These are phyloP conservation scores for Thymus quinquecostatus DNA, from an alignment of 257 asterid species.

Conservation along the genomic window DNA sequence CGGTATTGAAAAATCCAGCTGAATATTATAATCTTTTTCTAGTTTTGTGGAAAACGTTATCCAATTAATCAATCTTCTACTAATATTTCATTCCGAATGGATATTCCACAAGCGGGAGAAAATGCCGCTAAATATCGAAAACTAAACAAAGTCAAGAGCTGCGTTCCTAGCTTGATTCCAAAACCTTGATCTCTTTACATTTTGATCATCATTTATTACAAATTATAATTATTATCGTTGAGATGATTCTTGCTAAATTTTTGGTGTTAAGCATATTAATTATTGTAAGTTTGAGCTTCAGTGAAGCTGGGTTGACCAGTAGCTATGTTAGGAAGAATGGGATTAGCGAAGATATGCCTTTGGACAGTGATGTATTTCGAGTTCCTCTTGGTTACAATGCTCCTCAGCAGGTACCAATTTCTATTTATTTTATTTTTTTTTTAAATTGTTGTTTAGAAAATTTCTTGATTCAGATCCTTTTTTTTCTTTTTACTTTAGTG, in stretches of 20 bases:
- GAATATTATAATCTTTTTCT: no score
- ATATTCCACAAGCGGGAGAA: background rate
- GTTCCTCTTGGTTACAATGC: constrained; percentile 89
- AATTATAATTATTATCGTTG: background rate
- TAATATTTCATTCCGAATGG: background rate
- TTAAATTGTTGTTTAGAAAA: background rate
- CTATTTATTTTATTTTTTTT: background rate
- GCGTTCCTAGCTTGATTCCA: background rate
- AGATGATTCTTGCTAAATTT: background rate
- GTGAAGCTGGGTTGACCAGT: constrained; percentile 58
- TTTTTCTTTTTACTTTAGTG: background rate
- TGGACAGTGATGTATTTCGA: constrained; percentile 76
- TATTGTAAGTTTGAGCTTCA: background rate
- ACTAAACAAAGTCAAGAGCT: background rate
- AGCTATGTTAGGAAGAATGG: constrained; percentile 58
- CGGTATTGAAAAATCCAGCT: no score
- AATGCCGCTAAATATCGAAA: background rate
- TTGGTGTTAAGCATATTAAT: background rate
- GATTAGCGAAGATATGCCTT: constrained; percentile 68
- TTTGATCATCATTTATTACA: background rate
- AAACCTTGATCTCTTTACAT: background rate
- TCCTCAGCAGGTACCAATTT: constrained; percentile 77
- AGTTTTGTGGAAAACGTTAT: background rate
- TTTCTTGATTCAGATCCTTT: background rate
- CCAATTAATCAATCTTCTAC: background rate